Evolutionary conservation across 176 grass and related monocot genomes (phyloP), one percentile per base, ranked within the genome.

Genomic region (Calamus simplicifolius): DNA sequence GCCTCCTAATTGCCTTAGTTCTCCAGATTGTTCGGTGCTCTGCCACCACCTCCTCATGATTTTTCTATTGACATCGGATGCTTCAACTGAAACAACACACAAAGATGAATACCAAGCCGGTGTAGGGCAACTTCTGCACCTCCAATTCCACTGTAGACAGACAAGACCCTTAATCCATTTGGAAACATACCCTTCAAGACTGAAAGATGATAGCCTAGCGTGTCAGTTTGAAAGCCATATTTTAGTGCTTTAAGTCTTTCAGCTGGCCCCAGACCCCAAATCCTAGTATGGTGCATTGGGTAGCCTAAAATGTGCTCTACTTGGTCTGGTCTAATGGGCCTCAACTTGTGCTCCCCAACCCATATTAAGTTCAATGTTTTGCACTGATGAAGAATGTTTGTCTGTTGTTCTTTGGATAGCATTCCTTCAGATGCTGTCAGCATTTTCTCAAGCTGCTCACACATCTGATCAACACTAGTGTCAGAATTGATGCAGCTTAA

Each of bases 31-130:
- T 62, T 56, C 81, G 18, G 78, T 85, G 59, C 68, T 82, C 14
- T 4, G 31, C 87, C 81, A 92, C 93, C 93, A 97, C 25, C 78
- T 78, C 75, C 25, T 85, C 13, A 98, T 15, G 58, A 98, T 88
- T 27, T 64, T 92, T 56, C 81, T 78, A 12, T 91, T 80, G 16
- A 70, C 29, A 5, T 88, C 84, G 31, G 87, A 88, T 43, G 82
- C 59, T 57, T 98, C 93, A 16, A 98, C 75, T 4, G 87, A 85
- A 14, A 98, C 73, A 5, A 98, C 61, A 48, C 81, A 98, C 38
- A 76, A 85, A 98, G 51, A 21, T n/a, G 76, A 68, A 95, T 79
- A 16, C 90, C 90, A 14, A 95, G 74, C 18, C 74, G 70, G 70
- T 90, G 64, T 0, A 95, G 51, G 21, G 82, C 73, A 27, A 95